A percentile compares a stretch with the other conserved stretches of the same genome.
These are phyloP conservation scores for Zelonia costaricensis DNA, from an alignment of 208 protist species.

Conservation along the genomic window DNA sequence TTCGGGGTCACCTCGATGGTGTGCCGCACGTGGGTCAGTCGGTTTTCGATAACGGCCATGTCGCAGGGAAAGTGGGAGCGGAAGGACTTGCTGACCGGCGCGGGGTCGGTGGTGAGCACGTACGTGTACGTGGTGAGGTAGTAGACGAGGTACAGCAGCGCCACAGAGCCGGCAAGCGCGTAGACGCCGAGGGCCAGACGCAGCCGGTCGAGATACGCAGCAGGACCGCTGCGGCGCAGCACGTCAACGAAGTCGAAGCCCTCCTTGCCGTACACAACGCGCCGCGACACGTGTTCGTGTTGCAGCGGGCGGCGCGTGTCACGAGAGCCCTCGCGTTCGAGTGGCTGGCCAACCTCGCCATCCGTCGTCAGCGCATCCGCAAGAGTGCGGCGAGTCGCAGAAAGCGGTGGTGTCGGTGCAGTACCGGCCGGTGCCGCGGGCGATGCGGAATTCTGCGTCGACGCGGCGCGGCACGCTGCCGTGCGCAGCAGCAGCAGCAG, in stretches of 20 bases:
- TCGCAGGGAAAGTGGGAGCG: conserved; percentile 71
- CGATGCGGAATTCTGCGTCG: no score
- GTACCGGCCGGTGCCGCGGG: no score
- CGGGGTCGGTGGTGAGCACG: conserved; percentile 57
- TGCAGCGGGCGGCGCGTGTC: background rate
- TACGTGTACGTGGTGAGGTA: conserved; percentile 74
- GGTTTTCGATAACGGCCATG: conserved; percentile 66
- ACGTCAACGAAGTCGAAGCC: conserved; percentile 54
- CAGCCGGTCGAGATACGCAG: conserved; percentile 22
- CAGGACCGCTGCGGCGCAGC: conserved; percentile 31
- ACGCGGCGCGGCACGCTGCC: no score
- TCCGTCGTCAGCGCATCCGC: no score
- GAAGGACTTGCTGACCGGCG: conserved; percentile 42
- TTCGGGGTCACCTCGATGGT: conserved; percentile 27
- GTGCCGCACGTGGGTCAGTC: conserved; percentile 36
- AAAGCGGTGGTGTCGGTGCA: no score
- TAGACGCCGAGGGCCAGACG: conserved; percentile 33
- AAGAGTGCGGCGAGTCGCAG: no score
- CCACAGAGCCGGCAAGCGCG: conserved; percentile 20
- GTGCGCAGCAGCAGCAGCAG: no score
- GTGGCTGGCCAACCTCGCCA: no score
- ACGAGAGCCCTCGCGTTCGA: no score
- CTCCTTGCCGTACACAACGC: conserved; percentile 19
- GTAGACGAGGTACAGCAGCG: conserved; percentile 36
- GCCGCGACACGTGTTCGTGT: background rate